Conservation (phyloP, 306 rosid species). For the Inga leiocalycina region DNA sequence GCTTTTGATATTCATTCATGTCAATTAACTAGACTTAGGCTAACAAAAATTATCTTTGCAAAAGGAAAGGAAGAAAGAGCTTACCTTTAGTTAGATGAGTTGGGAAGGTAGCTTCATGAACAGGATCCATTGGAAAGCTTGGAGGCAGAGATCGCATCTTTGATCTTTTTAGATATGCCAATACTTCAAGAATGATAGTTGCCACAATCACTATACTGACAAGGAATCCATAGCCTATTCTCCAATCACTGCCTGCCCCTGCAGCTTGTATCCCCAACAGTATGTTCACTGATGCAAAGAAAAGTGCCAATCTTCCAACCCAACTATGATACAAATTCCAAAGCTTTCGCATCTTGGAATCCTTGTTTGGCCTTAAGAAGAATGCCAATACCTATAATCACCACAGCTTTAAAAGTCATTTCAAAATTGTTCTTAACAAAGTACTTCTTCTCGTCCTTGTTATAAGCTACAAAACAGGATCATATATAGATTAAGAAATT, state of each 20-base stretch:
- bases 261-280: constrained; percentile 83
- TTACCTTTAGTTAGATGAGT: constrained; percentile 40
- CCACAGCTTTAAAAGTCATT: constrained; percentile 32
- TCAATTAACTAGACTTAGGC: not conserved
- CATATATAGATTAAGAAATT: too few relatives aligned
- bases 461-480: too few relatives aligned
- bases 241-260: constrained; percentile 80
- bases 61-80: not conserved
- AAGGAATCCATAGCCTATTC: constrained; percentile 84
- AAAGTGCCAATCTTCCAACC: constrained; percentile 89
- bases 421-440: not conserved
- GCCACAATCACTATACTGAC: constrained; percentile 58
- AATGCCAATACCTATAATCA: constrained; percentile 77
- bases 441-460: too few relatives aligned
- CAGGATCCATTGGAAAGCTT: constrained; percentile 60
- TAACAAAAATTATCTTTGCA: not conserved
- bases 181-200: constrained; percentile 66
- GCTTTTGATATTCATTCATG: not conserved
- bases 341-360: constrained; percentile 65
- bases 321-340: constrained; percentile 96
- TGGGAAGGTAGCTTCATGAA: constrained; percentile 41
- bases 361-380: constrained; percentile 74
- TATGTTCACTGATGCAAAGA: constrained; percentile 89
- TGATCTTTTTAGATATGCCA: constrained; percentile 72
- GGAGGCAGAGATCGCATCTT: constrained; percentile 58